These are phyloP conservation scores for Colletotrichum karsti DNA, from an alignment of 2,329 filamentous ascomycete genomes.

Conservation along the genomic window DNA sequence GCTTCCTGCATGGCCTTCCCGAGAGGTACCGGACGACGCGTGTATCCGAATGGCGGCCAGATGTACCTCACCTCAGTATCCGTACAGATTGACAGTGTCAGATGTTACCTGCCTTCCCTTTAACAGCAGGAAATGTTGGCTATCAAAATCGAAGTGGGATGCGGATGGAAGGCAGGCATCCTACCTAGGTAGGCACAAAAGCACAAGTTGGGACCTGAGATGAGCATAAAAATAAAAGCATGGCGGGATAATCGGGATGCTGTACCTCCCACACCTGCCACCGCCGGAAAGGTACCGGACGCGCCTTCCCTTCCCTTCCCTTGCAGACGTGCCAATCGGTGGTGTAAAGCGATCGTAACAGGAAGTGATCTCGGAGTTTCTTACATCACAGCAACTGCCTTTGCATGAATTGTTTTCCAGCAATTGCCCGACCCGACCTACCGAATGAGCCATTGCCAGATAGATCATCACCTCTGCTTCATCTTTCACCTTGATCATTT, in stretches of 20 bases:
- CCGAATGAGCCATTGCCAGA: neutral
- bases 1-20: slow-evolving; percentile 7
- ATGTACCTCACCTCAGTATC: too few species aligned
- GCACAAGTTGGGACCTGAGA: too few species aligned
- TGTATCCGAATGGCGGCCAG: slow-evolving; percentile 11
- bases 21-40: slow-evolving; percentile 19
- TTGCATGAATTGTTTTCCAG: neutral
- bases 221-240: too few species aligned
- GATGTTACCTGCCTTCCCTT: too few species aligned
- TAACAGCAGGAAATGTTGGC: too few species aligned
- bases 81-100: too few species aligned
- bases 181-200: too few species aligned
- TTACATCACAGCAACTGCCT: neutral
- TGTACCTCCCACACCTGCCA: neutral
- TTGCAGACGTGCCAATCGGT: slow-evolving; percentile 6
- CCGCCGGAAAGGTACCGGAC: neutral
- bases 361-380: slow-evolving; percentile 8
- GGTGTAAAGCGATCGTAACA: slow-evolving; percentile 9
- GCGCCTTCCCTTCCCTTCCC: slow-evolving; percentile 2
- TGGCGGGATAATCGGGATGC: too few species aligned
- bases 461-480: neutral
- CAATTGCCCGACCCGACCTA: neutral
- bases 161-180: neutral
- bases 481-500: neutral
- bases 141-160: too few species aligned